Evolutionary conservation across 352 stramenopile genomes (phyloP).

Genomic region (Globisporangium abappressorium): DNA sequence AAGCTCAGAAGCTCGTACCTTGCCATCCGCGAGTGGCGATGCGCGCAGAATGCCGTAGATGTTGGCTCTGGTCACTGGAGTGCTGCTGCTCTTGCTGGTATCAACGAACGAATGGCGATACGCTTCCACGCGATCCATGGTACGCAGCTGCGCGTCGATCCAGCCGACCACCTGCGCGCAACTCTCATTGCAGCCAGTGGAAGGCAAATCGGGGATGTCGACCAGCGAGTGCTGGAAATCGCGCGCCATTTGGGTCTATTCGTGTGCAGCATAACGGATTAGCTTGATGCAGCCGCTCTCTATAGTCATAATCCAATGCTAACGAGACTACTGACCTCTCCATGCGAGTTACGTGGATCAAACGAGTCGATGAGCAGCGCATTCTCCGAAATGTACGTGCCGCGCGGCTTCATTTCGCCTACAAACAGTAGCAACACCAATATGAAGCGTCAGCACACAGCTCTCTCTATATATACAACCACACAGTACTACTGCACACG

Average conservation of each 20-base stretch:
- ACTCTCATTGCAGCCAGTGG: conserved; percentile 37
- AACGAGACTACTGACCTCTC: conserved; percentile 21
- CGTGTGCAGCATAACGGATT: background rate
- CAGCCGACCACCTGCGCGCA: conserved; percentile 52
- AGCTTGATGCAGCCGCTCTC: background rate
- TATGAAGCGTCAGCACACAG: background rate
- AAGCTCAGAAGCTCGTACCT: conserved; percentile 28
- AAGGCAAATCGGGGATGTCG: conserved; percentile 29
- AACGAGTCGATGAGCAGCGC: conserved; percentile 80
- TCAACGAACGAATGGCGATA: conserved; percentile 55
- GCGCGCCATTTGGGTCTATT: conserved; percentile 9
- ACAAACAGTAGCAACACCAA: background rate
- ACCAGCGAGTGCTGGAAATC: conserved; percentile 39
- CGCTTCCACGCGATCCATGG: conserved; percentile 54
- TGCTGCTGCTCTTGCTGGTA: background rate
- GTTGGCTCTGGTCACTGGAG: conserved; percentile 39
- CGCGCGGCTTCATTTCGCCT: conserved; percentile 77
- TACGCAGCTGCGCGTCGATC: conserved; percentile 50
- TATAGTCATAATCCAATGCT: background rate
- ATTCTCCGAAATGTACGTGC: conserved; percentile 90
- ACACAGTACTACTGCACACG: background rate
- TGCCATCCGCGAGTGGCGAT: conserved; percentile 66
- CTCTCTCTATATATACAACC: background rate
- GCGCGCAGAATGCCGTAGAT: conserved; percentile 81
- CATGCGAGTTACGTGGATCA: conserved; percentile 37